Evolutionary conservation across 108 stramenopile genomes (phyloP).

Genomic region (Epithemia pelagica): DNA sequence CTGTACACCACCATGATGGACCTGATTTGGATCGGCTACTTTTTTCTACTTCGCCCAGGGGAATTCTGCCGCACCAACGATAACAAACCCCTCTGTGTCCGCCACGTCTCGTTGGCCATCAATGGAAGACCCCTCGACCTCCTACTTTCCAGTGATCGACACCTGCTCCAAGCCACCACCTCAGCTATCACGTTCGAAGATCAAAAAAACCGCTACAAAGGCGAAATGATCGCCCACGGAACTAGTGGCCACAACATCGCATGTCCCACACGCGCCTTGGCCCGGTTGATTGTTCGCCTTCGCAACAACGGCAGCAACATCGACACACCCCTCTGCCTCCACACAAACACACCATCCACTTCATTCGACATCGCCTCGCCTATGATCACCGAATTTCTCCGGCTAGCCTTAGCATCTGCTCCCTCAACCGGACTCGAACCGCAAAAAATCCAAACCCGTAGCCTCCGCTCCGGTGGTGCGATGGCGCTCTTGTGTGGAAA

Average conservation of each 20-base stretch:
- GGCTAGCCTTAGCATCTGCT: conserved; percentile 9
- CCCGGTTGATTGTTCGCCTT: conserved; percentile 16
- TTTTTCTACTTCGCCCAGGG: conserved; percentile 39
- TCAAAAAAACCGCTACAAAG: conserved; percentile 31
- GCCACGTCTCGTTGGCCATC: conserved; percentile 11
- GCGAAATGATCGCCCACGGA: conserved; percentile 32
- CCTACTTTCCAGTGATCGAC: background rate
- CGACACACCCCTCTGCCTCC: background rate
- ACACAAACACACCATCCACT: no score
- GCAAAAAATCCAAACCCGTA: conserved; percentile 23
- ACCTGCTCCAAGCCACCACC: conserved; percentile 5
- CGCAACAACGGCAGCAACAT: background rate
- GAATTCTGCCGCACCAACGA: conserved; percentile 19
- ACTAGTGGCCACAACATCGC: conserved; percentile 24
- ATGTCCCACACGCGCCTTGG: conserved; percentile 33
- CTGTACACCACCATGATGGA: conserved; percentile 11
- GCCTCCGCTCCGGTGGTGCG: conserved; percentile 39
- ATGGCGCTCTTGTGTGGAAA: conserved; percentile 37
- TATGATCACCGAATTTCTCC: conserved; percentile 8
- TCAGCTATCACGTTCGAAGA: conserved; percentile 17
- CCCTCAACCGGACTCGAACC: conserved; percentile 23
- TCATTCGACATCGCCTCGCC: conserved; percentile 6
- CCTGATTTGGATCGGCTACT: conserved; percentile 45
- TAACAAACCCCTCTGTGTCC: conserved; percentile 16
- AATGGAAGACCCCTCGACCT: conserved; percentile 10